Evolutionary conservation across 108 stramenopile species (phyloP), one percentile per base, ranked within the genome.

Genomic region (Nitzschia sp.): DNA sequence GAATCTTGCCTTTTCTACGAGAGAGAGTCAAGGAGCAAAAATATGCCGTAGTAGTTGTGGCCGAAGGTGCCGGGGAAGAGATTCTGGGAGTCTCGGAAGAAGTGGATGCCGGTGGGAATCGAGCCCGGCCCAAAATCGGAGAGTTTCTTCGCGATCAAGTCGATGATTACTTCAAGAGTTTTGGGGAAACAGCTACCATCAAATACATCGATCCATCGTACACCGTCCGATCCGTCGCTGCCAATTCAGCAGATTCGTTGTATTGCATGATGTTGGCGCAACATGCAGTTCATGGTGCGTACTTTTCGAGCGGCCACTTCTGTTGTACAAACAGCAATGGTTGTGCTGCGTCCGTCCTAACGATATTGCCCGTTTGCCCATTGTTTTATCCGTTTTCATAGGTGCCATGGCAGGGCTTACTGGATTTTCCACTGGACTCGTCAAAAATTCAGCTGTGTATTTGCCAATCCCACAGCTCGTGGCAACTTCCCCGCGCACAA

Each of bases 351-450:
- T n/a, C n/a, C n/a, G n/a, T n/a, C n/a, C n/a, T n/a, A n/a, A n/a
- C n/a, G n/a, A n/a, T n/a, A n/a, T n/a, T n/a, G n/a, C n/a, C n/a
- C n/a, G n/a, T n/a, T n/a, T n/a, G n/a, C n/a, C n/a, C n/a, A n/a
- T n/a, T n/a, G n/a, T n/a, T n/a, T n/a, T n/a, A n/a, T n/a, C n/a
- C n/a, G n/a, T n/a, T n/a, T n/a, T n/a, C n/a, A n/a, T n/a, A n/a
- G n/a, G n/a, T n/a, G 87, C 94, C 50, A 96, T 97, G 94, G 92
- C 94, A 2, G 96, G 96, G 2, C 79, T 83, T 46, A 89, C 96
- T 1, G 85, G 76, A 25, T 93, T 96, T 60, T 81, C 85, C 27
- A 84, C 88, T 16, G 96, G 91, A 29, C 68, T 93, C 13, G 74
- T 85, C 48, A 93, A 93, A 64, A 94, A 88, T 69, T 52, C 73